Base-by-base conservation (phyloP, 495 filamentous ascomycete genomes). In the Neurospora africana region DNA sequence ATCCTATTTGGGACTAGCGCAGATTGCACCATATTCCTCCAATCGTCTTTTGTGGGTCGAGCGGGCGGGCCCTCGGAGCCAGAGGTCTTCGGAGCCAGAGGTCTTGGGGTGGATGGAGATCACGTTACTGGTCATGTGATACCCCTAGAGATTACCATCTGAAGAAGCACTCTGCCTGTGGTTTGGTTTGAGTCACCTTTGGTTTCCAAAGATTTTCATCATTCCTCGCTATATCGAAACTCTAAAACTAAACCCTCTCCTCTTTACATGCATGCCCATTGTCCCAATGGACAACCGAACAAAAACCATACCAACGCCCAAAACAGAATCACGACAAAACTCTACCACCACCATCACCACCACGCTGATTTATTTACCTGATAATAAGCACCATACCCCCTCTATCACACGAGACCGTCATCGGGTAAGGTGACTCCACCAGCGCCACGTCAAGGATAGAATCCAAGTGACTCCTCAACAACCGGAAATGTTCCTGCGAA, bases 341-440 rank as follows among this genome's bases (percentile, higher is more conserved):
- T 17, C 68, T 41, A 27, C 35, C 19, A 39, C 69, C 69, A 23
- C 39, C 39, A 40, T 40, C 39, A 38, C 19, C 19, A 23, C 36
- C 68, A 23, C 9, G 19, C 15, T 37, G 6, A 23, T 39, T 68
- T 5, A 13, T 23, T 76, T 79, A 86, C 74, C 84, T 82, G 70
- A 96, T 97, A 41, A 98, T 89, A 84, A 95, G 97, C 68, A 98
- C 88, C 78, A 95, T 90, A 5, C 96, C 96, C n/a, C 90, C 90
- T 75, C 95, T 86, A 83, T 99, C 96, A 68, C 90, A 95, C 76
- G 91, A 94, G 36, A 98, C 85, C 47, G 92, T 89, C 94, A 98
- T 97, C 10, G 93, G 90, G 81, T 96, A 97, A 68, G 96, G 96
- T 71, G 86, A 85, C 82, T 97, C 92, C 76, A 99, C 81, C 71